Conservation (phyloP, 495 filamentous ascomycete species). For the Penicillium daleae region DNA sequence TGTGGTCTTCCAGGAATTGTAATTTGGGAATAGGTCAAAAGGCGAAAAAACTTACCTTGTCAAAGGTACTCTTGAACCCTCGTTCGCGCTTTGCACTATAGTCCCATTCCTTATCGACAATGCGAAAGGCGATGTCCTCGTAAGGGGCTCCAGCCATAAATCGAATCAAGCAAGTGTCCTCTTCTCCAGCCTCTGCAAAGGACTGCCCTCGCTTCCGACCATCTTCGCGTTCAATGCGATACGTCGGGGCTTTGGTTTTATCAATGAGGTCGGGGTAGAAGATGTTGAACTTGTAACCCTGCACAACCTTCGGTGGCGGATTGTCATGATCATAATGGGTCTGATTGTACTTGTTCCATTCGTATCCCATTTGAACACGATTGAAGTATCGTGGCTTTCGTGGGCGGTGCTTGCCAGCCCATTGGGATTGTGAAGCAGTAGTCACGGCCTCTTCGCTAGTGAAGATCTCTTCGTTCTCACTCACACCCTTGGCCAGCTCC, state of each 20-base stretch:
- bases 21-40: background rate
- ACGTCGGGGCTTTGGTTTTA: constrained; percentile 91
- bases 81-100: constrained; percentile 94
- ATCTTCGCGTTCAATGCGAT: constrained; percentile 89
- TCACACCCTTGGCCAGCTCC: constrained; percentile 88
- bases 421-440: constrained; percentile 68
- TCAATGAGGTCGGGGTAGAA: constrained; percentile 99
- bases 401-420: constrained; percentile 89
- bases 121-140: constrained; percentile 95
- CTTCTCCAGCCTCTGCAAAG: constrained; percentile 92
- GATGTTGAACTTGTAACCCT: constrained; percentile 99
- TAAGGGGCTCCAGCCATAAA: constrained; percentile 97
- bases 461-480: constrained; percentile 96
- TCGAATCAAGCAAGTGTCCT: constrained; percentile 95
- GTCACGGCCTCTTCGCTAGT: constrained; percentile 83
- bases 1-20: background rate
- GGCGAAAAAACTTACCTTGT: constrained; percentile 72
- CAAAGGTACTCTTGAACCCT: constrained; percentile 94
- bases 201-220: constrained; percentile 89
- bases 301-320: constrained; percentile 95
- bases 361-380: constrained; percentile 97
- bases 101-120: constrained; percentile 99
- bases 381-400: constrained; percentile 98
- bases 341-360: constrained; percentile 99
- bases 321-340: constrained; percentile 99